Conservation (phyloP, 192 early-diverging fungal species). For the Backusella macrospora region DNA sequence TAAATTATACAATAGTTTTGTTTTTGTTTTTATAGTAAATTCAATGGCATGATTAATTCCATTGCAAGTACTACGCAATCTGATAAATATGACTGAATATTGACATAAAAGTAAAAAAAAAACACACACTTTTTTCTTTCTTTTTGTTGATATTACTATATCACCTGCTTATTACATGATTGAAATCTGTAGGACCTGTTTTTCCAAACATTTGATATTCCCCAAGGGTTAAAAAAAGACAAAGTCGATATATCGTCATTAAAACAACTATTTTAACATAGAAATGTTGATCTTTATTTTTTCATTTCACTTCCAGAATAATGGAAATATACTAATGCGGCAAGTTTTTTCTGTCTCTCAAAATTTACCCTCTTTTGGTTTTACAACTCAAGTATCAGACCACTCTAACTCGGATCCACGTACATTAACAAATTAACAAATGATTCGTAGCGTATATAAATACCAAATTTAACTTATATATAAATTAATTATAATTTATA, state of each 20-base stretch:
- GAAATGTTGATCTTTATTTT: too few relatives aligned
- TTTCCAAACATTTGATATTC: constrained; percentile 6
- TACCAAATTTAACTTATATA: too few relatives aligned
- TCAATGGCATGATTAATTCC: too few relatives aligned
- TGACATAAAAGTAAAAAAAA: neutral
- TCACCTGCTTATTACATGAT: neutral
- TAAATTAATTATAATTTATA: too few relatives aligned
- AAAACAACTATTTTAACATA: too few relatives aligned
- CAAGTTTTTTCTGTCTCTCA: neutral
- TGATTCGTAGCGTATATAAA: too few relatives aligned
- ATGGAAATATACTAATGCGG: neutral
- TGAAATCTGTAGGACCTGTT: neutral
- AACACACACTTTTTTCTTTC: neutral
- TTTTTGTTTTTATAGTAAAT: too few relatives aligned
- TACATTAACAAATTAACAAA: too few relatives aligned
- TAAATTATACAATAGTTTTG: neutral
- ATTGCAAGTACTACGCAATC: too few relatives aligned
- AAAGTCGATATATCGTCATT: too few relatives aligned
- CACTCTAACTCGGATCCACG: neutral
- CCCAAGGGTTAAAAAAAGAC: neutral
- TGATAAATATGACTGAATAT: neutral
- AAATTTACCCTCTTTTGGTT: neutral
- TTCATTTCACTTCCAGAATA: neutral
- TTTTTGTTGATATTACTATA: neutral
- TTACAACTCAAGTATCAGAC: neutral